A percentile compares a stretch with the other conserved stretches of the same genome.
phyloP scores from a whole-genome alignment of 371 early-diverging fungal genomes.

The Homolaphlyctis polyrhiza region DNA sequence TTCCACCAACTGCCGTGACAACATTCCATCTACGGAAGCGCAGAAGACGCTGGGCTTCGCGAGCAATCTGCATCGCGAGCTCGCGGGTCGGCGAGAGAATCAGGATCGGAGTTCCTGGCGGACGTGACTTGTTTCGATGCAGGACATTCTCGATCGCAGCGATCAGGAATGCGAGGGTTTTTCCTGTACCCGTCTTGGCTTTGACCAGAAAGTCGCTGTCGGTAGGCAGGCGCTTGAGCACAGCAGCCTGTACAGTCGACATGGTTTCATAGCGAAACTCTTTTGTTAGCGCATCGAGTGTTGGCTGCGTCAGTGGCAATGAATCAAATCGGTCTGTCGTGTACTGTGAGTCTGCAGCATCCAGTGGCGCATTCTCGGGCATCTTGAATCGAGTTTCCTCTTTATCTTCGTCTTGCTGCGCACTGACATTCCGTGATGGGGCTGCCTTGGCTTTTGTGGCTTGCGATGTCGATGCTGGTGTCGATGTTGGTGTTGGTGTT shows the following conservation, averaged over 20 bases:
- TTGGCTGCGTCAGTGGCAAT: constrained; percentile 42
- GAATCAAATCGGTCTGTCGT: background rate
- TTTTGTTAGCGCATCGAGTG: constrained; percentile 46
- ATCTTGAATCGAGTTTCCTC: too few relatives aligned
- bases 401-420: too few relatives aligned
- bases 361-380: too few relatives aligned
- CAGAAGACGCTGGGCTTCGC: constrained; percentile 37
- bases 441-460: too few relatives aligned
- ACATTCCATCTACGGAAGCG: constrained; percentile 9
- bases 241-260: constrained; percentile 79
- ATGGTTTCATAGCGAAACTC: constrained; percentile 70
- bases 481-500: too few relatives aligned
- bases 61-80: constrained; percentile 89
- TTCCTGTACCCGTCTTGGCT: constrained; percentile 98
- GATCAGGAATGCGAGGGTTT: constrained; percentile 90
- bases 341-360: background rate
- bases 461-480: too few relatives aligned
- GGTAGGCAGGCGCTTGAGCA: constrained; percentile 68
- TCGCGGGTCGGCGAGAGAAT: constrained; percentile 95
- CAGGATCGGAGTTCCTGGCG: constrained; percentile 40
- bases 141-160: constrained; percentile 65
- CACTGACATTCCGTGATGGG: too few relatives aligned
- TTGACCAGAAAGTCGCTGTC: constrained; percentile 86
- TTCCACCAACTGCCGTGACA: constrained; percentile 37
- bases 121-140: background rate